Evolutionary conservation across 257 asterid genomes (phyloP).

Genomic region (Haberlea rhodopensis): DNA sequence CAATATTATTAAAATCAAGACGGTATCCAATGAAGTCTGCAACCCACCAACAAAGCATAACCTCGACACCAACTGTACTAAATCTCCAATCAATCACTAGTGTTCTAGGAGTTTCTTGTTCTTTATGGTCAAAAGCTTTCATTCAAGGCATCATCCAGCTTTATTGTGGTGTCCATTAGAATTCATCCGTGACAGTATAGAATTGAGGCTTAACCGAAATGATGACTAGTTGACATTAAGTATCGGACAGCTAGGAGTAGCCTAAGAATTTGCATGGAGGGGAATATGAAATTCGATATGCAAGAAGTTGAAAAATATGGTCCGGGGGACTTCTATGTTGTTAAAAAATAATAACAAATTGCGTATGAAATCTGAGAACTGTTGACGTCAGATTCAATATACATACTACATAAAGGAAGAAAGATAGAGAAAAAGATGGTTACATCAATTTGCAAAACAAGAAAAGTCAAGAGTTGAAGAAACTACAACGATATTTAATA

Average conservation of each 20-base stretch:
- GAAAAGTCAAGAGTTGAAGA: background rate
- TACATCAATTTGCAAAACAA: background rate
- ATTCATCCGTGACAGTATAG: background rate
- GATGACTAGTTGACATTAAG: too few species aligned
- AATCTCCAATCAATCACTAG: background rate
- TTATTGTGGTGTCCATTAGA: slow-evolving; percentile 24
- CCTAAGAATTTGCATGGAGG: too few species aligned
- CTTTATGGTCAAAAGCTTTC: background rate
- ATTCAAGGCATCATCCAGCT: slow-evolving; percentile 21
- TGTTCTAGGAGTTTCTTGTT: background rate
- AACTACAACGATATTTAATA: too few species aligned
- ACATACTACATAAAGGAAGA: too few species aligned
- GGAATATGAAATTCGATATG: background rate
- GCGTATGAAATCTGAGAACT: background rate
- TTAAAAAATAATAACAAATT: too few species aligned
- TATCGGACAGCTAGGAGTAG: too few species aligned
- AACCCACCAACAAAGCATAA: slow-evolving; percentile 10
- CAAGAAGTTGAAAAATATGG: background rate
- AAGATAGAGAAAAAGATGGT: too few species aligned
- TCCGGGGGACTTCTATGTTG: too few species aligned
- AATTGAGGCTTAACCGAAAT: too few species aligned
- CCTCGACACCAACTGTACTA: background rate
- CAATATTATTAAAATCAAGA: background rate
- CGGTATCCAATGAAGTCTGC: slow-evolving; percentile 12
- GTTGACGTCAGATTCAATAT: too few species aligned